A percentile compares a stretch with the other conserved stretches of the same genome.
phyloP scores from a whole-genome alignment of 2,329 filamentous ascomycete species.

The Diplodia corticola region DNA sequence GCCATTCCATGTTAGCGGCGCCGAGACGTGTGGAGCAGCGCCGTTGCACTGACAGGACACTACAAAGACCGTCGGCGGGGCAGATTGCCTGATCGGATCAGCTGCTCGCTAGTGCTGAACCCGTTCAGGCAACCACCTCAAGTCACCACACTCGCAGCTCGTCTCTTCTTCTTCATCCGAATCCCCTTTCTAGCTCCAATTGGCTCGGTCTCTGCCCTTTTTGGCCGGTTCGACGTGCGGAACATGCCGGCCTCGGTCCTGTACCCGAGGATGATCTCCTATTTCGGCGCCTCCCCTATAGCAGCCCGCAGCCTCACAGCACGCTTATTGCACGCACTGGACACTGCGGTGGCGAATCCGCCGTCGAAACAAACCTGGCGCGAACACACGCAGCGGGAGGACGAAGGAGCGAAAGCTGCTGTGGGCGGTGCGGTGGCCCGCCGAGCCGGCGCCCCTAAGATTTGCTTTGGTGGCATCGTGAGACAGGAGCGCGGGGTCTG shows the following conservation, averaged over 20 bases:
- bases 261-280: neutral
- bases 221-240: neutral
- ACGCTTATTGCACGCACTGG: neutral
- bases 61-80: neutral
- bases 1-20: neutral
- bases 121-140: conserved; percentile 7
- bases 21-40: conserved; percentile 1
- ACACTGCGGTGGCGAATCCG: neutral
- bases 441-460: neutral
- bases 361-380: neutral
- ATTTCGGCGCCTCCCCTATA: neutral
- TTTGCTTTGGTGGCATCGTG: conserved; percentile 12
- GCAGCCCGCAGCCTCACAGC: neutral
- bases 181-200: conserved; percentile 9
- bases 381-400: too few species aligned
- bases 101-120: neutral
- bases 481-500: conserved; percentile 18
- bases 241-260: conserved; percentile 4
- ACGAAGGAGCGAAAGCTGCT: neutral
- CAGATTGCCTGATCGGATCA: neutral
- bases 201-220: neutral
- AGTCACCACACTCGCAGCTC: neutral
- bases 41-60: neutral
- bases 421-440: conserved; percentile 10
- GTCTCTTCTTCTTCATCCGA: neutral